A percentile compares a stretch with the other conserved stretches of the same genome.
Evolutionary conservation across 306 rosid species (phyloP).

Genomic region (Quercus alba): DNA sequence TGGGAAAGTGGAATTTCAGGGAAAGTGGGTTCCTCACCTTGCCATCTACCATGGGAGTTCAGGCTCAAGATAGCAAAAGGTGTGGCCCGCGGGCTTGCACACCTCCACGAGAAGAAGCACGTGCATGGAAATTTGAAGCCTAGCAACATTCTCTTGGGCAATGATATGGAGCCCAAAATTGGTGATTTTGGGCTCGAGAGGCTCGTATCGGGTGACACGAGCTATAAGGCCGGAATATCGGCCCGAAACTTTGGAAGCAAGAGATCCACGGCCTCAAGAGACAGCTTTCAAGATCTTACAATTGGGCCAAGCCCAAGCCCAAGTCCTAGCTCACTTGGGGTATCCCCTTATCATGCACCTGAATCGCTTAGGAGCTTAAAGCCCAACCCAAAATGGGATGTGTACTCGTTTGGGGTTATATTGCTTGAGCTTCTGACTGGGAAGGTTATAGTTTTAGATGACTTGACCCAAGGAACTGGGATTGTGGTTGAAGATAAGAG

Average conservation of each 20-base stretch:
- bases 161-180: slow-evolving; percentile 76
- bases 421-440: slow-evolving; percentile 83
- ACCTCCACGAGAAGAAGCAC: slow-evolving; percentile 96
- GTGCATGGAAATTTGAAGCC: slow-evolving; percentile 95
- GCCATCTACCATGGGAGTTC: slow-evolving; percentile 90
- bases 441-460: slow-evolving; percentile 73
- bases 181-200: slow-evolving; percentile 93
- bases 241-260: slow-evolving; percentile 90
- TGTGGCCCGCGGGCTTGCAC: slow-evolving; percentile 84
- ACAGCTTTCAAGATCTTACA: slow-evolving; percentile 55
- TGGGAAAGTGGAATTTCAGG: slow-evolving; percentile 43
- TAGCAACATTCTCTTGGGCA: slow-evolving; percentile 69
- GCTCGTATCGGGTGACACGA: slow-evolving; percentile 57
- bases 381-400: slow-evolving; percentile 90
- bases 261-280: slow-evolving; percentile 69
- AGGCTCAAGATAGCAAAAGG: slow-evolving; percentile 86
- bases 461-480: slow-evolving; percentile 61
- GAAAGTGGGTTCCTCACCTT: slow-evolving; percentile 93
- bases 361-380: slow-evolving; percentile 82
- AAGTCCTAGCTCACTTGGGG: slow-evolving; percentile 62
- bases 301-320: slow-evolving; percentile 90
- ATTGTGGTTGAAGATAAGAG: slow-evolving; percentile 53
- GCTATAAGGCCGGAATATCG: slow-evolving; percentile 57
- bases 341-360: slow-evolving; percentile 72
- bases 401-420: slow-evolving; percentile 81